Percentiles rank a stretch among this genome's conserved stretches.
Evolutionary conservation across 192 early-diverging fungal species (phyloP).

Genomic region (Globomyces pollinis-pini): DNA sequence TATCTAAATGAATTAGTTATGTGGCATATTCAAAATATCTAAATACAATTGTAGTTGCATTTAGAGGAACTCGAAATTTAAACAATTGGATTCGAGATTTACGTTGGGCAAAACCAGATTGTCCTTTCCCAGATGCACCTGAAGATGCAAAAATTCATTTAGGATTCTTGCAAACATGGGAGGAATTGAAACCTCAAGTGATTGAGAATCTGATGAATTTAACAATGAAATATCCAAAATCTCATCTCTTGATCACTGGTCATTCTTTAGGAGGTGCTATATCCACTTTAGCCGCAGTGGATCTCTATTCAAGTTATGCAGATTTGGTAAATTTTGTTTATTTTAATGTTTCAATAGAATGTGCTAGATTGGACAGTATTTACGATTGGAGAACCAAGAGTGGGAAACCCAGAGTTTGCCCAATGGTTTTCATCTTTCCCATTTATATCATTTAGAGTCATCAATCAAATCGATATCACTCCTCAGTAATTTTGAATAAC

Average conservation of each 20-base stretch:
- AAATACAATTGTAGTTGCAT: constrained; percentile 5
- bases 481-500: constrained; percentile 10
- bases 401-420: constrained; percentile 27
- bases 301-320: constrained; percentile 7
- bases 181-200: constrained; percentile 15
- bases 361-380: constrained; percentile 7
- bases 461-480: constrained; percentile 23
- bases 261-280: constrained; percentile 29
- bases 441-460: constrained; percentile 11
- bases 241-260: constrained; percentile 20
- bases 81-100: constrained; percentile 14
- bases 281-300: constrained; percentile 21
- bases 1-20: neutral
- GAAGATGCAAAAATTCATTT: constrained; percentile 29
- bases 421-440: constrained; percentile 6
- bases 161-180: constrained; percentile 26
- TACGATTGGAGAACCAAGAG: constrained; percentile 29
- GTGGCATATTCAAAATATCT: constrained; percentile 2
- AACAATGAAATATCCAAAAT: neutral
- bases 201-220: neutral
- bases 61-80: constrained; percentile 11
- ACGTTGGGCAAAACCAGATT: constrained; percentile 13
- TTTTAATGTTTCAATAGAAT: neutral
- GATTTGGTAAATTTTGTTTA: neutral
- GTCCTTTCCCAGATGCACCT: constrained; percentile 23